Evolutionary conservation across 306 rosid species (phyloP).

Genomic region (Calophaca sinica): DNA sequence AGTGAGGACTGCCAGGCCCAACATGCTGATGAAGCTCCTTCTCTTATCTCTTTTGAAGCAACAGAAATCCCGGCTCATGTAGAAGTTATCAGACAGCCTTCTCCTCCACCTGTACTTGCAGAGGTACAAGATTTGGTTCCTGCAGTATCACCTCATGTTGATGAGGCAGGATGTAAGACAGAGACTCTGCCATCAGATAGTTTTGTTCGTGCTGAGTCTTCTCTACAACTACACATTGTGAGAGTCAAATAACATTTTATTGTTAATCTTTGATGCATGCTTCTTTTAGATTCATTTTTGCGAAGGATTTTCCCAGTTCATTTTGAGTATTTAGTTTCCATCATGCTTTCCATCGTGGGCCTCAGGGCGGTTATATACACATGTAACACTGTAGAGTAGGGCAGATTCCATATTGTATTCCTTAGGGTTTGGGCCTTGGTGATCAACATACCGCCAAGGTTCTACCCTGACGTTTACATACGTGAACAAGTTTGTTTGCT

Average conservation of each 20-base stretch:
- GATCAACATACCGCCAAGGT: too few species aligned
- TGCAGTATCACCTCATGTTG: conserved; percentile 62
- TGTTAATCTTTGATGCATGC: neutral
- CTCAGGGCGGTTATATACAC: too few species aligned
- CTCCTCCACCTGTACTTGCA: conserved; percentile 95
- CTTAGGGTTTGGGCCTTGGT: too few species aligned
- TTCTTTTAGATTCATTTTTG: conserved; percentile 22
- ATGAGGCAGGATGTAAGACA: conserved; percentile 56
- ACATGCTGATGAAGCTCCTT: conserved; percentile 59
- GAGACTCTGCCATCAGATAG: conserved; percentile 61
- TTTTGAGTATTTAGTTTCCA: conserved; percentile 43
- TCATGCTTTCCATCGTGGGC: neutral
- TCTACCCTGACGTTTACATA: too few species aligned
- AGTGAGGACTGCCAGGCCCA: conserved; percentile 51
- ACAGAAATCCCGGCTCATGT: conserved; percentile 57
- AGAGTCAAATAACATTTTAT: conserved; percentile 40
- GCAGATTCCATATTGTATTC: too few species aligned
- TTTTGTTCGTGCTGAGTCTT: conserved; percentile 66
- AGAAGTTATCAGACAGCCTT: conserved; percentile 80
- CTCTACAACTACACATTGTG: conserved; percentile 85
- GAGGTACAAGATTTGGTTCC: conserved; percentile 90
- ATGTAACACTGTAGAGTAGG: too few species aligned
- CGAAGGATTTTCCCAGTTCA: conserved; percentile 29
- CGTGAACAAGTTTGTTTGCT: neutral
- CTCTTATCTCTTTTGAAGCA: conserved; percentile 81